Evolutionary conservation across 2,329 filamentous ascomycete species (phyloP).

Genomic region (Hypomyces rosellus): DNA sequence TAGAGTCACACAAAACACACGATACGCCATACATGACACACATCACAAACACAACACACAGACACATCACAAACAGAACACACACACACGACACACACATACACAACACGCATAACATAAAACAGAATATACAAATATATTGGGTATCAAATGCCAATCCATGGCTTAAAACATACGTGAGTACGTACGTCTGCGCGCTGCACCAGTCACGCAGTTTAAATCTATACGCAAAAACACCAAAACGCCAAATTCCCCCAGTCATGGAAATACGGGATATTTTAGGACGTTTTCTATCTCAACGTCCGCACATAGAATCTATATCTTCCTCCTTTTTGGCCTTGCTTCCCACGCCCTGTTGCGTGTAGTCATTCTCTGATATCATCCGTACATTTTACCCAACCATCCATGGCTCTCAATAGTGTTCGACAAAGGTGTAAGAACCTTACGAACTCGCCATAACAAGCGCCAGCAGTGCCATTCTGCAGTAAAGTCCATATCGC

Average conservation of each 20-base stretch:
- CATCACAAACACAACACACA: no score
- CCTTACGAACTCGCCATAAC: conserved; percentile 56
- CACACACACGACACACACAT: conserved; percentile 1
- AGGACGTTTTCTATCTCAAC: conserved; percentile 5
- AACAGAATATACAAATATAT: conserved; percentile 15
- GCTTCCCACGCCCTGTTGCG: conserved; percentile 2
- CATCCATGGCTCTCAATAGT: no score
- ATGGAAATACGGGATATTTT: conserved; percentile 7
- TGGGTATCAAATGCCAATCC: conserved; percentile 9
- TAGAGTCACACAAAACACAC: no score
- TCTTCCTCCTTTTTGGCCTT: conserved; percentile 5
- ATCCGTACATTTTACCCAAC: no score
- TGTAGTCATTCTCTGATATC: no score
- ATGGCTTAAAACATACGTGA: conserved; percentile 13
- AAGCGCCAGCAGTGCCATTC: conserved; percentile 93
- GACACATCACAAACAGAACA: conserved; percentile 1
- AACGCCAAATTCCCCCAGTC: conserved; percentile 7
- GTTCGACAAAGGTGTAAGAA: no score
- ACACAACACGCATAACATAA: conserved; percentile 16
- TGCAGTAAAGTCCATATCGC: conserved; percentile 94
- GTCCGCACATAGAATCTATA: conserved; percentile 2
- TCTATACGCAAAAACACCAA: not conserved
- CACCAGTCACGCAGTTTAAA: conserved; percentile 12
- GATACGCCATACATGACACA: no score
- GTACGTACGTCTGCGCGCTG: conserved; percentile 14